Conservation (phyloP, 2,329 filamentous ascomycete species). For the Aspergillus felis region DNA sequence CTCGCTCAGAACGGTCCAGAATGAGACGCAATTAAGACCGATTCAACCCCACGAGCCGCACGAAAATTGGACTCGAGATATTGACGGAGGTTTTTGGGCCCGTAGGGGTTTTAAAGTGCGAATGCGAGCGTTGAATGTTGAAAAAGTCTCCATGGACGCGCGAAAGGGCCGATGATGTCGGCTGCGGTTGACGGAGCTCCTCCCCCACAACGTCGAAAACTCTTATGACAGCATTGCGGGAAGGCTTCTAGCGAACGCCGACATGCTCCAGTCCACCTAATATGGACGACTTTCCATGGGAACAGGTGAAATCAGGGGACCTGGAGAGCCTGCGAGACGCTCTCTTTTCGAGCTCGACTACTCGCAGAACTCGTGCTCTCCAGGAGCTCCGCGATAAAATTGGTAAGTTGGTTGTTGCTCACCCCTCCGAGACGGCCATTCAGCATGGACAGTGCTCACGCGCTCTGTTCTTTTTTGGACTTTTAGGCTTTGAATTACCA, state of each 20-base stretch:
- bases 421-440: not conserved
- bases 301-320: slow-evolving; percentile 41
- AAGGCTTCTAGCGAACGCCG: slow-evolving; percentile 22
- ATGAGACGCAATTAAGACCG: not conserved
- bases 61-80: not conserved
- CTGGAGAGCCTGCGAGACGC: slow-evolving; percentile 37
- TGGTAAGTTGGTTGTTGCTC: slow-evolving; percentile 23
- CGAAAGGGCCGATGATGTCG: slow-evolving; percentile 13
- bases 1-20: not conserved
- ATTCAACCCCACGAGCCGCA: not conserved
- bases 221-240: slow-evolving; percentile 39
- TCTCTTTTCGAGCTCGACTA: slow-evolving; percentile 42
- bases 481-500: slow-evolving; percentile 31
- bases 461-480: slow-evolving; percentile 1
- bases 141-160: slow-evolving; percentile 1
- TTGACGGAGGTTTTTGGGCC: not conserved
- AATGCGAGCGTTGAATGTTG: not conserved
- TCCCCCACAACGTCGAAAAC: slow-evolving; percentile 31
- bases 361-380: slow-evolving; percentile 38
- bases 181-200: slow-evolving; percentile 17
- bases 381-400: slow-evolving; percentile 45
- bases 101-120: not conserved
- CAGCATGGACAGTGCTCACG: not conserved
- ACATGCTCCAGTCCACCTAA: slow-evolving; percentile 31
- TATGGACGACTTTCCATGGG: slow-evolving; percentile 44